phyloP scores from a whole-genome alignment of 208 protist genomes.

The Leishmania aethiopica region DNA sequence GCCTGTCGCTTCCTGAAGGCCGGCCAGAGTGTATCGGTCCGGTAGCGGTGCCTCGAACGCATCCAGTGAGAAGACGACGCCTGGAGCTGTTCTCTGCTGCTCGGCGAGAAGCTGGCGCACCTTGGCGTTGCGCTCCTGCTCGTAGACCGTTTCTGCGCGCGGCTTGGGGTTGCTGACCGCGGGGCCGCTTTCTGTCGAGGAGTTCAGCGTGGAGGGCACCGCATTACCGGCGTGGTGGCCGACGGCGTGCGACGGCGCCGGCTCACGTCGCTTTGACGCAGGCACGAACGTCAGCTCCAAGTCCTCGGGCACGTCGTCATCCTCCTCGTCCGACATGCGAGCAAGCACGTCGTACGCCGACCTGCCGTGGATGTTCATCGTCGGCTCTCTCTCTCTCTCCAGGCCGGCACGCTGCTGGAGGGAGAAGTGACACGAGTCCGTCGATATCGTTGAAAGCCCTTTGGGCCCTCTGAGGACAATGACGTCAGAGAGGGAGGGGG shows the following conservation, averaged over 20 bases:
- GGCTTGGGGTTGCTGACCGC: not conserved
- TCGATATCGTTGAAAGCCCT: not conserved
- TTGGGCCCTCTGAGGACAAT: not conserved
- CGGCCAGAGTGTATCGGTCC: not conserved
- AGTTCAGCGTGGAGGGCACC: not conserved
- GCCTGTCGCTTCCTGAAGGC: not conserved
- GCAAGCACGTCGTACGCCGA: slow-evolving; percentile 15
- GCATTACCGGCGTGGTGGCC: not conserved
- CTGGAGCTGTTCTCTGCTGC: not conserved
- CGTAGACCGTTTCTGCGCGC: slow-evolving; percentile 54
- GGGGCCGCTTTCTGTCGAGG: not conserved
- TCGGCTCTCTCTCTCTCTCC: not conserved
- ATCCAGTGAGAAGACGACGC: slow-evolving; percentile 20
- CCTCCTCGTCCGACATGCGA: slow-evolving; percentile 30
- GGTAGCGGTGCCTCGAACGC: not conserved
- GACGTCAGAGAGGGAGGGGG: not conserved
- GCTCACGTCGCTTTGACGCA: slow-evolving; percentile 8
- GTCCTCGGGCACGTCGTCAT: slow-evolving; percentile 17
- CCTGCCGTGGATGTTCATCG: not conserved
- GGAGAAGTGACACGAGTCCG: not conserved
- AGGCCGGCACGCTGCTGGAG: not conserved
- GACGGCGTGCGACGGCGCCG: not conserved
- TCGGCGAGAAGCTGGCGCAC: slow-evolving; percentile 38
- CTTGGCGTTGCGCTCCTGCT: slow-evolving; percentile 66
- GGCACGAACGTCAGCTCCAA: slow-evolving; percentile 29